Evolutionary conservation across 306 rosid genomes (phyloP).

Genomic region (Ormosia emarginata): DNA sequence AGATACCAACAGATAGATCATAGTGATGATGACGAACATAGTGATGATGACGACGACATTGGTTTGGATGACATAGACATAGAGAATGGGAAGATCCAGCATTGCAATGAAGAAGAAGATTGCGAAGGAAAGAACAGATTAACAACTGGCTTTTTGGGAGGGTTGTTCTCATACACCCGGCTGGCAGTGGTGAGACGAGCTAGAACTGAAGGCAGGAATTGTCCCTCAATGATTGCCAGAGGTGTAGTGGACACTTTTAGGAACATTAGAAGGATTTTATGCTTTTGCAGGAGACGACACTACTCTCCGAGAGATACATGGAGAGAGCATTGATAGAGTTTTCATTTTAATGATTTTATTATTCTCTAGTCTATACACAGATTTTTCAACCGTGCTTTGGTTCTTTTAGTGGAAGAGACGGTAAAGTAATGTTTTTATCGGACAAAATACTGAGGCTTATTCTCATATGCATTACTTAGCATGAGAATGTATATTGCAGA

Average conservation of each 20-base stretch:
- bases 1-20: conserved; percentile 25
- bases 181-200: conserved; percentile 30
- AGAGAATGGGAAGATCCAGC: conserved; percentile 47
- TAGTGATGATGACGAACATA: conserved; percentile 27
- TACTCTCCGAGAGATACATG: conserved; percentile 17
- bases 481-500: not conserved
- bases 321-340: conserved; percentile 21
- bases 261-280: conserved; percentile 45
- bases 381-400: not conserved
- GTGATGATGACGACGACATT: conserved; percentile 28
- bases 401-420: not conserved
- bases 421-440: not conserved
- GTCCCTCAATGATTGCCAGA: conserved; percentile 32
- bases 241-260: conserved; percentile 51
- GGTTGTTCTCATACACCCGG: conserved; percentile 45
- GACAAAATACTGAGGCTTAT: not conserved
- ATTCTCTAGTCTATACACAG: not conserved
- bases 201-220: conserved; percentile 29
- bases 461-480: not conserved
- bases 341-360: conserved; percentile 3
- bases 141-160: conserved; percentile 43
- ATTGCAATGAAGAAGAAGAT: conserved; percentile 14
- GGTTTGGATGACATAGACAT: conserved; percentile 35
- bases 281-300: conserved; percentile 42
- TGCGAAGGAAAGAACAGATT: conserved; percentile 21